Conservation (phyloP, 495 filamentous ascomycete genomes). For the Penicillium verhagenii region DNA sequence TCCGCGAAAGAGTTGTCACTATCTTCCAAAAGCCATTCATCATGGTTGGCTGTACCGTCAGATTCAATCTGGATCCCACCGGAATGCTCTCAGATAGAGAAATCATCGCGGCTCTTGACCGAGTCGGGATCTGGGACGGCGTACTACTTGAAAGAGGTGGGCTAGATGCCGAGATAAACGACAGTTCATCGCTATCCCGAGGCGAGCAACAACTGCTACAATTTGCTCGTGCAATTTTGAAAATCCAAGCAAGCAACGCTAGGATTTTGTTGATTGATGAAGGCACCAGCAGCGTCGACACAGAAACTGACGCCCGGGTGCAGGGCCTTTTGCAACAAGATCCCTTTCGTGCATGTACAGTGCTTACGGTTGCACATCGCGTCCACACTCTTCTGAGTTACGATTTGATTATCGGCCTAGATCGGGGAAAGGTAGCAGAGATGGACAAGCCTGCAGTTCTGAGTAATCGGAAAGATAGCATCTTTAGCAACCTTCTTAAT, state of each 20-base stretch:
- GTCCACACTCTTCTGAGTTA: conserved; percentile 1
- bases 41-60: background rate
- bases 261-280: background rate
- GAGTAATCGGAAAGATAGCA: background rate
- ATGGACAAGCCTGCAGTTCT: background rate
- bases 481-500: background rate
- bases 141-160: background rate
- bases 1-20: conserved; percentile 1
- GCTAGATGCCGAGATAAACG: background rate
- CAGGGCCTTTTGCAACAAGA: background rate
- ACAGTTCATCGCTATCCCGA: background rate
- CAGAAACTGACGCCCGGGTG: background rate
- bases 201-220: background rate
- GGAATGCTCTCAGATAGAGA: background rate
- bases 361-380: background rate
- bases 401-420: background rate
- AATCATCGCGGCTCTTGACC: background rate
- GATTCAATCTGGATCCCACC: background rate
- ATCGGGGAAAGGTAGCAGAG: conserved; percentile 1
- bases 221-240: background rate
- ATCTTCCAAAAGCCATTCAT: background rate
- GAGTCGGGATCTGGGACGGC: conserved; percentile 1
- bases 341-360: background rate
- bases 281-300: conserved; percentile 2
- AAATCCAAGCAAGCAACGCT: background rate